phyloP scores from a whole-genome alignment of 2,329 filamentous ascomycete species.

The Verticillium zaregamsianum region DNA sequence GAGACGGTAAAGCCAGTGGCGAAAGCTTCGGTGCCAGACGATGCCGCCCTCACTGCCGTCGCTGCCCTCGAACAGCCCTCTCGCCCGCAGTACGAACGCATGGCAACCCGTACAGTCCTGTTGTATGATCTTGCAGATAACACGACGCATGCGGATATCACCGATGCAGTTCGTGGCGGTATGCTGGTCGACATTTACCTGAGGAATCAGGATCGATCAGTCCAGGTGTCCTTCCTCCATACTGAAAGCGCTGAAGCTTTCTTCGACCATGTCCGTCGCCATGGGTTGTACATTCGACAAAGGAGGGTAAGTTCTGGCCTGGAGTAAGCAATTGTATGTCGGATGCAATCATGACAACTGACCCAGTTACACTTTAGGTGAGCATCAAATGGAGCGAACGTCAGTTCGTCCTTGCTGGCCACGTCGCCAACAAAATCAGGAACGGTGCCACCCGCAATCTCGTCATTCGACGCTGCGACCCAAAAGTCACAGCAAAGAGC shows the following conservation, averaged over 20 bases:
- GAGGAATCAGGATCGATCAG: conserved; percentile 52
- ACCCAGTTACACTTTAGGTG: conserved; percentile 42
- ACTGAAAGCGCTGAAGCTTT: conserved; percentile 61
- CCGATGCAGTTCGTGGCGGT: conserved; percentile 63
- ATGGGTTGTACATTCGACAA: conserved; percentile 64
- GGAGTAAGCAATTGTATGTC: background rate
- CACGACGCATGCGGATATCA: conserved; percentile 63
- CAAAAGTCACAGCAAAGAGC: conserved; percentile 54
- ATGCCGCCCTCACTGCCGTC: background rate
- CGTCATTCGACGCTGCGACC: conserved; percentile 57
- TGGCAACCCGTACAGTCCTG: conserved; percentile 53
- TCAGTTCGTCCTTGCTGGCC: conserved; percentile 61
- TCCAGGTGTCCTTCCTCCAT: conserved; percentile 66
- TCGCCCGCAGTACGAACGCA: conserved; percentile 27
- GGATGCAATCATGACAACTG: background rate
- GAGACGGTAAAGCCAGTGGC: background rate
- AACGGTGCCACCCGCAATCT: conserved; percentile 71
- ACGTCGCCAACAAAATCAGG: conserved; percentile 60
- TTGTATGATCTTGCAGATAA: conserved; percentile 58
- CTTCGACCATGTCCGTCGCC: conserved; percentile 56
- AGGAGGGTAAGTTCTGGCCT: conserved; percentile 53
- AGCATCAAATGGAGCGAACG: conserved; percentile 66
- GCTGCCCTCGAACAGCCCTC: background rate
- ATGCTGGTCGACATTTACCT: conserved; percentile 65
- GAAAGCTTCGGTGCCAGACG: background rate